Evolutionary conservation across 768 basidiomycete genomes (phyloP), one percentile per base, ranked within the genome.

Genomic region (Leccinum subtestaceum): DNA sequence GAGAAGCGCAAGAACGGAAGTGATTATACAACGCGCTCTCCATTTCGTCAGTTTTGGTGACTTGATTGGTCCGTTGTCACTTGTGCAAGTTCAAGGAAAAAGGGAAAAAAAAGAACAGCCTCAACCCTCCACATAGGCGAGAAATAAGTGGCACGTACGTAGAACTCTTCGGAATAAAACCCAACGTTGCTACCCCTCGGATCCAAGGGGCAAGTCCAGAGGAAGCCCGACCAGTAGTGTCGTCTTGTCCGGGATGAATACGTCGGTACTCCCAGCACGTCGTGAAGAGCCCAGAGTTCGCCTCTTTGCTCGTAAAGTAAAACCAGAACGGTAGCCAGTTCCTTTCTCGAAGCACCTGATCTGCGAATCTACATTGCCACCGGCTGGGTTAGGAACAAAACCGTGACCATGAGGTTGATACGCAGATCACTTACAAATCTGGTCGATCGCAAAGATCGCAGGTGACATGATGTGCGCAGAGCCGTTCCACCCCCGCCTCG

Each of bases 181-280:
- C 94, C 95, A 67, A 92, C 77, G 52, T 87, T 85, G 34, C 82
- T 83, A 0, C 85, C 88, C 1, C 73, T 75, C 21, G 76, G 72
- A 2, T 81, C 84, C n/a, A 95, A 74, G 1, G 63, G 85, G 81
- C 38, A 79, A 81, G 55, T 77, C 57, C 3, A 84, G 68, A 0
- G 90, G 86, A 2, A 95, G 77, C 1, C 74, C 84, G n/a, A 95
- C 93, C 1, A 93, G 93, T 0, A 94, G 71, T 1, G 91, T 91
- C 4, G 90, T 91, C 68, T 93, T 29, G 86, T 17, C 89, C 91
- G 4, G 89, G 85, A 71, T 93, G 90, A 0, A 86, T 83, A 29
- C 89, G 77, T 12, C 92, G 77, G 3, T 75, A 68, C 70, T 89
- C 29, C 29, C 29, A 91, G 10, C 94, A 83, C 3, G 94, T 96